Base-by-base conservation (phyloP, 176 grass and related monocot species). In the Bolboschoenus planiculmis region DNA sequence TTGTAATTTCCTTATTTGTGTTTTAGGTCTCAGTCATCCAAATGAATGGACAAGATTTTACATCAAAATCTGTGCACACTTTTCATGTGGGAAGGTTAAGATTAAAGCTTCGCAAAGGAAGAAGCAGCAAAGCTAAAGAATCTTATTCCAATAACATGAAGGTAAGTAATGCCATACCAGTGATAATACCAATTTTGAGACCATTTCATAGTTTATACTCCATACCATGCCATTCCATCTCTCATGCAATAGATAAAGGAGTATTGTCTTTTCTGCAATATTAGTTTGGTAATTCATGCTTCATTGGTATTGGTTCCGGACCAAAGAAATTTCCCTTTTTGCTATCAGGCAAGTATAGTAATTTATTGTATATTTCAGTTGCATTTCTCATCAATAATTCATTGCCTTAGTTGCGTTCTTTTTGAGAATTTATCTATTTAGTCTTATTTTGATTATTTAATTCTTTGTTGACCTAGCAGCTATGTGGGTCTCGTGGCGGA, bases 81-180 rank as follows among this genome's bases (percentile, higher is more conserved):
- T 88, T 97, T 87, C 95, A 92, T 86, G 90, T 97, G 61, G 92
- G 90, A 74, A 97, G 90, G 54, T 54, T 91, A 43, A 89, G 88
- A 91, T 85, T 92, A 81, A 94, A 97, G 70, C 88, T 97, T 39
- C 68, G 88, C 57, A 97, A 97, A 85, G 95, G 95, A 83, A 85
- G 92, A 80, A 91, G 85, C 86, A 97, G 92, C 64, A 97, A 94
- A 79, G 95, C 95, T 64, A 92, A 86, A 86, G 95, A 97, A 59
- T 85, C 92, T 70, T 97, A 97, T 85, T 91, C 95, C 10, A 47
- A 90, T 64, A 88, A 83, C 3, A 97, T 97, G 95, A 89, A 91
- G 95, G 95, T 97, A 92, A 83, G 3, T 63, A 81, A 35, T 79
- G 18, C 24, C 1, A 10, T 76, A 76, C 4, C 26, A 18, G 44